phyloP scores from a whole-genome alignment of 495 filamentous ascomycete species.

The Opeltia flavorubescens region DNA sequence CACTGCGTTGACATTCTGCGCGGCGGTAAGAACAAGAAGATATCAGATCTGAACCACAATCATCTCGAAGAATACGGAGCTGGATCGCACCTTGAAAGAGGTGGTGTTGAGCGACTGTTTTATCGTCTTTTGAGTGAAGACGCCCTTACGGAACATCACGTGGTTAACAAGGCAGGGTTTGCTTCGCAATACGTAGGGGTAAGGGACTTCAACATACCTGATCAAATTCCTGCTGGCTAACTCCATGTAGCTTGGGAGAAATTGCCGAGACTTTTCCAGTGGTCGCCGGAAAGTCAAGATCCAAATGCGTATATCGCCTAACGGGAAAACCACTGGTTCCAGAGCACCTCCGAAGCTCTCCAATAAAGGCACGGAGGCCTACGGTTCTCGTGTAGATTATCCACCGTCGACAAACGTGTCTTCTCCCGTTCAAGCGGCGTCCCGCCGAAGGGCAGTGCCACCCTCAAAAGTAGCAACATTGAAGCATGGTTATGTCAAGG shows the following conservation, averaged over 20 bases:
- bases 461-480: neutral
- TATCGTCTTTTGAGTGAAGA: slow-evolving; percentile 47
- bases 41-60: slow-evolving; percentile 33
- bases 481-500: slow-evolving; percentile 30
- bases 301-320: slow-evolving; percentile 42
- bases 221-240: slow-evolving; percentile 6
- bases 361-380: slow-evolving; percentile 19
- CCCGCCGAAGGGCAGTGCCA: slow-evolving; percentile 26
- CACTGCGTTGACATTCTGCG: slow-evolving; percentile 47
- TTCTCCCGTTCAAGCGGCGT: slow-evolving; percentile 54
- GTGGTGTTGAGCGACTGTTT: slow-evolving; percentile 51
- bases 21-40: slow-evolving; percentile 36
- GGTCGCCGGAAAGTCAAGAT: slow-evolving; percentile 41
- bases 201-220: slow-evolving; percentile 15
- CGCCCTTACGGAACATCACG: slow-evolving; percentile 42
- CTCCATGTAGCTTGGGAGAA: slow-evolving; percentile 31
- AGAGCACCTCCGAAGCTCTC: slow-evolving; percentile 16
- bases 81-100: slow-evolving; percentile 41
- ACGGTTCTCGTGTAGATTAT: slow-evolving; percentile 22
- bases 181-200: slow-evolving; percentile 44
- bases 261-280: slow-evolving; percentile 34
- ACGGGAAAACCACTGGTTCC: slow-evolving; percentile 23
- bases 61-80: slow-evolving; percentile 36
- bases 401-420: slow-evolving; percentile 73
- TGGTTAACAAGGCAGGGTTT: slow-evolving; percentile 47